Percentiles rank a stretch among this genome's conserved stretches.
phyloP scores from a whole-genome alignment of 176 grass and related monocot species.

The Carex parvula region DNA sequence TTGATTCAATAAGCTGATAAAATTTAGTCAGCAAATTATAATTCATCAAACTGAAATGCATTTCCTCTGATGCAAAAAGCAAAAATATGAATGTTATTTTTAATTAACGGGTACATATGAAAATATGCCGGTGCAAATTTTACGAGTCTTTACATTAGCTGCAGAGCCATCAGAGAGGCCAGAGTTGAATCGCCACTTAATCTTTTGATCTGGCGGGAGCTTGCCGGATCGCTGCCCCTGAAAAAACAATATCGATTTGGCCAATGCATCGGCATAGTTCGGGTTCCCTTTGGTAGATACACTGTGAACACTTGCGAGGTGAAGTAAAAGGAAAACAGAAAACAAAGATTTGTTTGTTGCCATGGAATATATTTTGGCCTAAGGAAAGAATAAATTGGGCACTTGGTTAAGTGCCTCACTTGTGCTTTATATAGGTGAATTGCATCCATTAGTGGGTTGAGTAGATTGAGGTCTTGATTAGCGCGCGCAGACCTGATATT shows the following conservation, averaged over 20 bases:
- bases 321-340: not conserved
- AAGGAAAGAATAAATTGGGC: not conserved
- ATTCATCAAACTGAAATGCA: not conserved
- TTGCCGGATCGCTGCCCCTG: slow-evolving; percentile 76
- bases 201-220: slow-evolving; percentile 56
- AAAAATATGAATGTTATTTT: not conserved
- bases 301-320: not conserved
- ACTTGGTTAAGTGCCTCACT: not conserved
- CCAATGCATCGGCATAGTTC: slow-evolving; percentile 66
- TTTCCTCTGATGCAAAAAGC: not conserved
- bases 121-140: not conserved
- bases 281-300: slow-evolving; percentile 25
- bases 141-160: slow-evolving; percentile 36
- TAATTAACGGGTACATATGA: not conserved
- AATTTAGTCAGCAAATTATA: not conserved
- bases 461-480: slow-evolving; percentile 14
- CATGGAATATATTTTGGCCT: slow-evolving; percentile 10
- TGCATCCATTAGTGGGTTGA: not conserved
- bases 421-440: slow-evolving; percentile 19
- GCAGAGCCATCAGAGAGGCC: slow-evolving; percentile 64
- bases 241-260: slow-evolving; percentile 80
- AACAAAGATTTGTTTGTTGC: slow-evolving; percentile 15
- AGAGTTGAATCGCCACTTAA: slow-evolving; percentile 72
- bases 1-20: not conserved
- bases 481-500: not conserved